phyloP scores from a whole-genome alignment of 179 eudicot species.

The Carnegiea gigantea region DNA sequence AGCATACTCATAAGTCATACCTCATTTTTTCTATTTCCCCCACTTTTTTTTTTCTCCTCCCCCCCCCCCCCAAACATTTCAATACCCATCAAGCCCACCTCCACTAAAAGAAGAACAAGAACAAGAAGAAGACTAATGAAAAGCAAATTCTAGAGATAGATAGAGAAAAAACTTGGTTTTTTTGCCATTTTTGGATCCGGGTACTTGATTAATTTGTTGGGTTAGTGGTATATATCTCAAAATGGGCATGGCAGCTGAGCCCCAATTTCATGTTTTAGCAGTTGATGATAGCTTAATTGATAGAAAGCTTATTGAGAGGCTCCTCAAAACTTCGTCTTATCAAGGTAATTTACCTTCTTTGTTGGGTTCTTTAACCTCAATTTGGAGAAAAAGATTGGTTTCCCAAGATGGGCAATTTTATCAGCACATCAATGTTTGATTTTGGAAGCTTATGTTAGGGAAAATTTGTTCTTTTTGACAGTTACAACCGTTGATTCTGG shows the following conservation, averaged over 20 bases:
- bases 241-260: conserved; percentile 73
- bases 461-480: conserved; percentile 27
- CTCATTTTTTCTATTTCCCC: conserved; percentile 2
- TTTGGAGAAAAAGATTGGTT: background rate
- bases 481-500: conserved; percentile 98
- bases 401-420: conserved; percentile 2
- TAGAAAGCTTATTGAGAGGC: conserved; percentile 81
- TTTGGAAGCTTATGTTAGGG: background rate
- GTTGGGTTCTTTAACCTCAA: background rate
- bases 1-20: conserved; percentile 24
- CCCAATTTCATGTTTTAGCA: conserved; percentile 85
- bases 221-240: background rate
- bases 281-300: conserved; percentile 91
- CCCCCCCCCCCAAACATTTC: background rate
- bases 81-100: conserved; percentile 8
- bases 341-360: conserved; percentile 51
- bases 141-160: background rate
- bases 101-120: background rate
- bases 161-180: background rate
- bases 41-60: background rate
- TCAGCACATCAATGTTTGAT: background rate
- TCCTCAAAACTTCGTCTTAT: conserved; percentile 75
- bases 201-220: background rate
- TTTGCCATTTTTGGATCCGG: conserved; percentile 9
- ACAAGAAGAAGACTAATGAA: background rate